A percentile compares a stretch with the other conserved stretches of the same genome.
Evolutionary conservation across 345 rosid species (phyloP).

Genomic region (Linum usitatissimum): DNA sequence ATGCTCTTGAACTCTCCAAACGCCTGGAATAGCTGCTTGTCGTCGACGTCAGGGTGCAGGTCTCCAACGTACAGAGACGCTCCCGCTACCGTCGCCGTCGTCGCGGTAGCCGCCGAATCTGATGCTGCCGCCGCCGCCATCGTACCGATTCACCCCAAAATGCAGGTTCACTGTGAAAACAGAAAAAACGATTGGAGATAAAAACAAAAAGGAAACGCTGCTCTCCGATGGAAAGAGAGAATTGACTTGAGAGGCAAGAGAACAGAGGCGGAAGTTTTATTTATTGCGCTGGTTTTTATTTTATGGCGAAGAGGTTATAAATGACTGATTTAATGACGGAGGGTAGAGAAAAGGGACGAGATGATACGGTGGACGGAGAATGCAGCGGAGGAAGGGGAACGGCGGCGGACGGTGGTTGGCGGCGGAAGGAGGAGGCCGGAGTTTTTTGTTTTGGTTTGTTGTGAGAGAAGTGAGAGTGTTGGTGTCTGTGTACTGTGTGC

Average conservation of each 20-base stretch:
- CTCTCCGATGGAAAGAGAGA: background rate
- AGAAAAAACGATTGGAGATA: background rate
- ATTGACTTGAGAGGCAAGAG: too few species aligned
- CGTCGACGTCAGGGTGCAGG: slow-evolving; percentile 51
- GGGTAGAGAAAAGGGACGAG: background rate
- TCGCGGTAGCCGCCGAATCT: slow-evolving; percentile 25
- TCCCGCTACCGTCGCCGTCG: slow-evolving; percentile 11
- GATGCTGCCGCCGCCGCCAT: slow-evolving; percentile 43
- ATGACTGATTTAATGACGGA: background rate
- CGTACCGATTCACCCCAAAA: slow-evolving; percentile 3
- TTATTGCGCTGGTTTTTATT: background rate
- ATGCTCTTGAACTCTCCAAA: slow-evolving; percentile 52
- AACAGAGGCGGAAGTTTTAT: background rate
- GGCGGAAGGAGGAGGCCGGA: slow-evolving; percentile 4
- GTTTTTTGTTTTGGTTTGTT: background rate
- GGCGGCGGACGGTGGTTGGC: background rate
- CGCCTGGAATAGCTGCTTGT: slow-evolving; percentile 36
- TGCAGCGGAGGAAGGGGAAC: background rate
- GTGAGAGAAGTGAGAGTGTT: background rate
- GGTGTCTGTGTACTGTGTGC: slow-evolving; percentile 7
- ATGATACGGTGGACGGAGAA: background rate
- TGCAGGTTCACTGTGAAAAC: slow-evolving; percentile 2
- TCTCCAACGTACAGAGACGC: slow-evolving; percentile 67
- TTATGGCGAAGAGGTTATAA: background rate
- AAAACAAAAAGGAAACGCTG: background rate